Base-by-base conservation (phyloP, 768 basidiomycete genomes). In the Pisolithus albus region DNA sequence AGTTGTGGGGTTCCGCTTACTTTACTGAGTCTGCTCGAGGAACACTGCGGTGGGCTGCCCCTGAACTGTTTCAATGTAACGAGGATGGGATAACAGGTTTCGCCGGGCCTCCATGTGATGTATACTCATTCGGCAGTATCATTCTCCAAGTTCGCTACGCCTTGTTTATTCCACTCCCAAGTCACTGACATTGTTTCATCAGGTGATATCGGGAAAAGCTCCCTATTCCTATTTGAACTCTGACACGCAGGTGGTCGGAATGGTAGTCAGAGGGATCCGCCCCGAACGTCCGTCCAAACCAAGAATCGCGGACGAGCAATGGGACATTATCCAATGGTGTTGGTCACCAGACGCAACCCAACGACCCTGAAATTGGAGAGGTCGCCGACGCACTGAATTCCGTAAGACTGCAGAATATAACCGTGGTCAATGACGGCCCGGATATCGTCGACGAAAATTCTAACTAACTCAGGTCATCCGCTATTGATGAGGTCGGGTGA, bases 41-140 rank as follows among this genome's bases (percentile, higher is more conserved):
- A 11, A 69, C 72, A 19, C 64, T 73, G 21, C 67, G 74, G 1
- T 76, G 74, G 73, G 67, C 74, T 21, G 75, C 75, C 39, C 61
- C 72, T 1, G 57, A 67, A 24, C 11, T 55, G 7, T 56, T 75
- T 2, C 72, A 43, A 43, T 13, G 67, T 53, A 61, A 60, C n/a
- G 62, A 65, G 15, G 43, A 54, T 8, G 19, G 23, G 18, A 21
- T 19, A 9, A 46, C 44, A 9, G 37, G n/a, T 1, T 58, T 59
- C 26, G 72, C 28, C 9, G 43, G 26, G 8, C 43, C 43, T 5
- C 24, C 43, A 16, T 45, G 65, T 42, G 76, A 78, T 59, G 68
- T 76, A 16, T 78, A 69, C 52, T 69, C 69, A 1, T 64, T 67
- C 52, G 69, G 64, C 7, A 65, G 64, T 49, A 55, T 69, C 18